These are phyloP conservation scores for Aspergillus ibericus DNA, from an alignment of 2,329 filamentous ascomycete genomes.

Conservation along the genomic window DNA sequence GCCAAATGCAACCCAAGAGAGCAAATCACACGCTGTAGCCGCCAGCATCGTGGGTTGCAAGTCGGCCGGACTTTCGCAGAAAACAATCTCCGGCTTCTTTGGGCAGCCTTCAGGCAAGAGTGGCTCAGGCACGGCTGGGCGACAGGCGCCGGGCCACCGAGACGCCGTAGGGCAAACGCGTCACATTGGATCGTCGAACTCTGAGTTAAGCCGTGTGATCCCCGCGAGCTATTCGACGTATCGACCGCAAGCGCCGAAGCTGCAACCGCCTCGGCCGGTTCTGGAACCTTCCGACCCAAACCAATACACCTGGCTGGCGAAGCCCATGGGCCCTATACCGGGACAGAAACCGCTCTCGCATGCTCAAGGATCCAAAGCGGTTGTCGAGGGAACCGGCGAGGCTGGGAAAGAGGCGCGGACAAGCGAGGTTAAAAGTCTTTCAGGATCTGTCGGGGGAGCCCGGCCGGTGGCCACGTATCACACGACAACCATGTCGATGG, in stretches of 20 bases:
- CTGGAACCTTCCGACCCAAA: conserved; percentile 33
- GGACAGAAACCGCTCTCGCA: conserved; percentile 17
- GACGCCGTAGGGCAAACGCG: conserved; percentile 7
- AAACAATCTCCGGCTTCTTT: conserved; percentile 56
- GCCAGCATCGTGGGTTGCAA: conserved; percentile 32
- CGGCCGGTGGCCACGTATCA: conserved; percentile 39
- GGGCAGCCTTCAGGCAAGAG: conserved; percentile 23
- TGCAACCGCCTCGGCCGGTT: conserved; percentile 33
- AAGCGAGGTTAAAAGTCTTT: conserved; percentile 28
- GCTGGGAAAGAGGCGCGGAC: conserved; percentile 18
- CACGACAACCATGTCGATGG: conserved; percentile 41
- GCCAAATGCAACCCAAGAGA: conserved; percentile 18
- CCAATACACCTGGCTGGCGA: conserved; percentile 38
- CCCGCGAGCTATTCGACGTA: conserved; percentile 26
- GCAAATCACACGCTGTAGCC: conserved; percentile 29
- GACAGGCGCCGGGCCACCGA: conserved; percentile 13
- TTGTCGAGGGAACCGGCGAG: conserved; percentile 7
- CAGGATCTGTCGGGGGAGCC: conserved; percentile 18
- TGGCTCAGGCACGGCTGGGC: conserved; percentile 14
- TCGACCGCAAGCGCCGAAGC: conserved; percentile 34
- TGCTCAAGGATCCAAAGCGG: conserved; percentile 12
- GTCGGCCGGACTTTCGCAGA: conserved; percentile 49
- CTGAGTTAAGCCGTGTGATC: conserved; percentile 17
- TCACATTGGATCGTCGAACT: conserved; percentile 4
- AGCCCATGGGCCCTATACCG: conserved; percentile 22